Evolutionary conservation across 441 rosid species (phyloP).

Genomic region (Breynia disticha): DNA sequence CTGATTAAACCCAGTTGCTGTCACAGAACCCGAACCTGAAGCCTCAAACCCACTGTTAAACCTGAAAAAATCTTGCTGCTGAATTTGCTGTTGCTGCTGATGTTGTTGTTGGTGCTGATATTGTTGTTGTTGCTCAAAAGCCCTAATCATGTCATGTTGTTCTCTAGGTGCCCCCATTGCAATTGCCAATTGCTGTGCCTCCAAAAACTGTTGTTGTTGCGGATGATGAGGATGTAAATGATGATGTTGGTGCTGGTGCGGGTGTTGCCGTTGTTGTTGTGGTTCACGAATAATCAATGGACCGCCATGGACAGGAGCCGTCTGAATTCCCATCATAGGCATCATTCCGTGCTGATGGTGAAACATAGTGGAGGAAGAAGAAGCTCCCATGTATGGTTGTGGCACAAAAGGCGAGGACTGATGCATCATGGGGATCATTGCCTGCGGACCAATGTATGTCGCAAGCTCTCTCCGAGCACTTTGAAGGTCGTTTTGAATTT

Average conservation of each 20-base stretch:
- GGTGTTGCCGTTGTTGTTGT: background rate
- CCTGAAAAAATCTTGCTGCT: background rate
- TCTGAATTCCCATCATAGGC: background rate
- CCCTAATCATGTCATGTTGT: background rate
- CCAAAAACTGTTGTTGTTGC: slow-evolving; percentile 16
- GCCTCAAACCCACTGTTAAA: background rate
- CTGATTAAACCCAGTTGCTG: background rate
- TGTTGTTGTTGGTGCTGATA: no score
- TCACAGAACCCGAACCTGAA: background rate
- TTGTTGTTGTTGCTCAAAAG: no score
- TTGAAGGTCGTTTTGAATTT: background rate
- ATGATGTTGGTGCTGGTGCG: background rate
- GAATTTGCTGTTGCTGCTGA: no score
- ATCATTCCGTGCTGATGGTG: background rate
- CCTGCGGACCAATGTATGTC: background rate
- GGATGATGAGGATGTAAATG: background rate
- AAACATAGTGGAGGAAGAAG: no score
- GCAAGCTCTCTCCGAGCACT: background rate
- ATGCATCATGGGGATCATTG: background rate
- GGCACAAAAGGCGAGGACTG: no score
- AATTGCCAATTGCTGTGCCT: slow-evolving; percentile 6
- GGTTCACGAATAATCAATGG: background rate
- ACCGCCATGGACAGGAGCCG: background rate
- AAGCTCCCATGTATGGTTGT: no score
- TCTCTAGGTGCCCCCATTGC: background rate